Base-by-base conservation (phyloP, 768 basidiomycete species). In the Wakefieldia striispora region DNA sequence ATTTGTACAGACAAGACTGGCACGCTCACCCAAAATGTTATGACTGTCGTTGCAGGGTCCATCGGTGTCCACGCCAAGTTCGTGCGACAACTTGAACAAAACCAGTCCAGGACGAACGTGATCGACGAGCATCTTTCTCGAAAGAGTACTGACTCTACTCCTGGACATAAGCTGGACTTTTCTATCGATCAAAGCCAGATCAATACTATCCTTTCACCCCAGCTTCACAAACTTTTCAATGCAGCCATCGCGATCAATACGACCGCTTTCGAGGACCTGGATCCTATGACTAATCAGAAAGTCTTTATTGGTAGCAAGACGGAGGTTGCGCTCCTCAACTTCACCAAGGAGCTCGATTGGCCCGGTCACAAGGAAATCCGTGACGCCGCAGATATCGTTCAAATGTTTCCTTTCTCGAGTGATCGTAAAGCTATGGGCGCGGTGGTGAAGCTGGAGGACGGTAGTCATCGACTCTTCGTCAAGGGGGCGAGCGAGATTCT, bases 1-100 rank as follows among this genome's bases (percentile, higher is more conserved):
- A 82, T 97, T 4, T 94, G 92, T 70, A 95, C 93, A 13, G 93
- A 95, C 76, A 95, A 95, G 73, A 95, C 94, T 2, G 95, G 95
- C 33, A 97, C 95, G 9, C 84, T 99, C 20, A 99, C 97, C 0
- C 87, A 91, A 64, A 98, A 98, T 71, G 73, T 73, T 57, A 99
- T 99, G 97, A 83, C 87, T 10, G 91, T 98, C 55, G 97, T 99
- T 43, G 95, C 95, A 19, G 95, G 95, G 34, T 94, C 93, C 11
- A 74, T 98, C 43, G 97, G 97, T 21, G 82, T 98, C 43, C 86
- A 95, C 60, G 91, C 86, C 62, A 98, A 98, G 70, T 97, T 97
- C 56, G 95, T 95, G 13, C 82, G 82, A 19, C 74, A 77, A 10
- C 80, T 97, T 23, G 75, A 82, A 51, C 82, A 88, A 40, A 91